These are phyloP conservation scores for Dactylonectria estremocensis DNA, from an alignment of 2,329 filamentous ascomycete species.

Conservation along the genomic window DNA sequence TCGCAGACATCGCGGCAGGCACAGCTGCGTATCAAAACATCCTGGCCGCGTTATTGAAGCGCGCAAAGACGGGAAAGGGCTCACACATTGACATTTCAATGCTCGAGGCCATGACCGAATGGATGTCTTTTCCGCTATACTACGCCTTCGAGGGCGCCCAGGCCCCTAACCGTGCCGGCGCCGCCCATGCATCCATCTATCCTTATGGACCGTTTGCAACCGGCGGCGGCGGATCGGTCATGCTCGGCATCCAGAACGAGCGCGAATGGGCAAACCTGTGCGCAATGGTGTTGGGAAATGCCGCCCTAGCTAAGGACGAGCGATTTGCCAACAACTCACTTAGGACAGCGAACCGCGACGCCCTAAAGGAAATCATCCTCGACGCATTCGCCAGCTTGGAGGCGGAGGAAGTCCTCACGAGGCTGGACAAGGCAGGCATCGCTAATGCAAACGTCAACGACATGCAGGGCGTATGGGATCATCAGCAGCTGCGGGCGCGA, in stretches of 20 bases:
- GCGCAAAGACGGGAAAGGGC: conserved; percentile 64
- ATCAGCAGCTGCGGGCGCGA: conserved; percentile 67
- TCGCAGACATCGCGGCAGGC: conserved; percentile 68
- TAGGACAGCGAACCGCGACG: conserved; percentile 62
- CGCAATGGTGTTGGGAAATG: conserved; percentile 59
- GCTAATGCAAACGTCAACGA: conserved; percentile 71
- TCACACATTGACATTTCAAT: conserved; percentile 69
- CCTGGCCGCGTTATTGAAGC: conserved; percentile 64
- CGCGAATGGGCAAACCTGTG: conserved; percentile 69
- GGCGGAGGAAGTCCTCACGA: conserved; percentile 57
- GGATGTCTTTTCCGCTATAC: conserved; percentile 72
- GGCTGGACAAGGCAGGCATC: conserved; percentile 64
- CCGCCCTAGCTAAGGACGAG: conserved; percentile 59
- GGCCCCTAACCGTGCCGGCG: conserved; percentile 62
- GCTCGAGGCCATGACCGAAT: conserved; percentile 72
- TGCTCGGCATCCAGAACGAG: conserved; percentile 72
- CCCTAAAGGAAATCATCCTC: conserved; percentile 62
- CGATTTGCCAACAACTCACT: conserved; percentile 64
- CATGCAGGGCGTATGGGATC: conserved; percentile 69
- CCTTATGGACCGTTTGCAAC: conserved; percentile 70
- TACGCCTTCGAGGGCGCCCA: conserved; percentile 64
- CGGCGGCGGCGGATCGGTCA: conserved; percentile 63
- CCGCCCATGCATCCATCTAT: conserved; percentile 69
- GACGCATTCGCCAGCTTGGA: conserved; percentile 57
- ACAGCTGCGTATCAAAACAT: conserved; percentile 69